Evolutionary conservation across 768 basidiomycete genomes (phyloP), one percentile per base, ranked within the genome.

Genomic region (Mycena filopes): DNA sequence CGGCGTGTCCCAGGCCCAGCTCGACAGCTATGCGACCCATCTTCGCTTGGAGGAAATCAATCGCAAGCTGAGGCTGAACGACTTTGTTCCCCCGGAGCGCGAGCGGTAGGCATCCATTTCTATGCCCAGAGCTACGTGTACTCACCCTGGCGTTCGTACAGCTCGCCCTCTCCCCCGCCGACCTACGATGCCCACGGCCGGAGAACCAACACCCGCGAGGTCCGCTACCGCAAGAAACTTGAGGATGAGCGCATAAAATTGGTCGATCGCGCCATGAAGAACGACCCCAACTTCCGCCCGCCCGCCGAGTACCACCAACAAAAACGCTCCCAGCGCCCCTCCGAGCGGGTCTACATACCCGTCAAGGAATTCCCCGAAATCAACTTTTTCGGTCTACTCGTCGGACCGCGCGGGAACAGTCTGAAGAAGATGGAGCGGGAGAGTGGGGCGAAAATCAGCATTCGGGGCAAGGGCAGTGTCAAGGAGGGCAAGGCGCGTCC

Each of bases 351-450:
- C 66, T 99, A 99, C 77, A 98, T 99, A 65, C 98, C 98, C 42
- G 96, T 98, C 76, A 99, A 99, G 78, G 98, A 99, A 80, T 99
- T 99, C 72, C 98, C 98, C 2, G 97, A 99, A 80, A 99, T 99
- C 84, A 99, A 99, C 77, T 99, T 99, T 82, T 99, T 99, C 73
- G 98, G 98, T 71, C 83, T 99, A 66, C 87, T 99, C 65, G 97
- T 99, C 68, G 98, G 98, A 41, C 98, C 98, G 74, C 93, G 98
- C 73, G 98, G 98, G 48, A 99, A 99, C 77, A 96, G 96, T 82
- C 81, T 99, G 85, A 99, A 99, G 86, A 96, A 95, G 80, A 99
- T 99, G 98, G 98, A 99, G 79, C 85, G 94, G 62, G 95, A 98
- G 72, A 95, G 93, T 74, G 98, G 98, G 36, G 98, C 98, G 8